Evolutionary conservation across 2,329 filamentous ascomycete species (phyloP).

Genomic region (Cytospora paraplurivora): DNA sequence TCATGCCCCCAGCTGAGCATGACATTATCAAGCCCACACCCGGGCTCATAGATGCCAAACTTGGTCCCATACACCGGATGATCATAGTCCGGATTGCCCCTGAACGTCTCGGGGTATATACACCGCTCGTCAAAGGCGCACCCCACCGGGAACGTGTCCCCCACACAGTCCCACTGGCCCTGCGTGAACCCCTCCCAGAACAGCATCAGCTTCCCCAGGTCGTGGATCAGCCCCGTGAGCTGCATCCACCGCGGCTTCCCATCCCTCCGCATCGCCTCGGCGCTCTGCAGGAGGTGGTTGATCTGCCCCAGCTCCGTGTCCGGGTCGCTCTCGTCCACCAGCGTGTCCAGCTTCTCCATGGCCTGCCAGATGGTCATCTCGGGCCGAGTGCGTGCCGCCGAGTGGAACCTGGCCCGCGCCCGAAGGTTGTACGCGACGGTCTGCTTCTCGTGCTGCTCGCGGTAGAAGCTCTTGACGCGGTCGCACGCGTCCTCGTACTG

Average conservation of each 20-base stretch:
- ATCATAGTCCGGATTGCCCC: slow-evolving; percentile 70
- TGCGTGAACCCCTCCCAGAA: slow-evolving; percentile 69
- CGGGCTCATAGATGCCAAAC: slow-evolving; percentile 76
- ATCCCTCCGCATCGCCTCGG: slow-evolving; percentile 85
- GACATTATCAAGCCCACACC: slow-evolving; percentile 82
- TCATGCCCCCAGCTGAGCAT: slow-evolving; percentile 92
- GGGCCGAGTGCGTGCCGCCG: slow-evolving; percentile 60
- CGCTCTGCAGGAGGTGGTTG: slow-evolving; percentile 84
- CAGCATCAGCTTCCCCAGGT: slow-evolving; percentile 78
- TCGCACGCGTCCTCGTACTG: slow-evolving; percentile 83
- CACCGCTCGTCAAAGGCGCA: slow-evolving; percentile 74
- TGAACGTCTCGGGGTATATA: slow-evolving; percentile 80
- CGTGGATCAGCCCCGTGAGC: slow-evolving; percentile 75
- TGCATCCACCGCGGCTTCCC: slow-evolving; percentile 84
- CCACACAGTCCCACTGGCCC: slow-evolving; percentile 92
- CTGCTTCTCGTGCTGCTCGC: slow-evolving; percentile 70
- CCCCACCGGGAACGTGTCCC: slow-evolving; percentile 80
- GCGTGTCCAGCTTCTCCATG: slow-evolving; percentile 87
- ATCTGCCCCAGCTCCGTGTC: slow-evolving; percentile 88
- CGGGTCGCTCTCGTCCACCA: slow-evolving; percentile 89
- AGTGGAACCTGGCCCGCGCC: slow-evolving; percentile 71
- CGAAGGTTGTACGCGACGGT: slow-evolving; percentile 83
- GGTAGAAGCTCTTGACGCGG: slow-evolving; percentile 85
- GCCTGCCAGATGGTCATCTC: slow-evolving; percentile 89
- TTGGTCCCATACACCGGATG: slow-evolving; percentile 75